A percentile compares a stretch with the other conserved stretches of the same genome.
Conservation (phyloP, 2,329 filamentous ascomycete species). For the Hawksworthiomyces lignivorus region DNA sequence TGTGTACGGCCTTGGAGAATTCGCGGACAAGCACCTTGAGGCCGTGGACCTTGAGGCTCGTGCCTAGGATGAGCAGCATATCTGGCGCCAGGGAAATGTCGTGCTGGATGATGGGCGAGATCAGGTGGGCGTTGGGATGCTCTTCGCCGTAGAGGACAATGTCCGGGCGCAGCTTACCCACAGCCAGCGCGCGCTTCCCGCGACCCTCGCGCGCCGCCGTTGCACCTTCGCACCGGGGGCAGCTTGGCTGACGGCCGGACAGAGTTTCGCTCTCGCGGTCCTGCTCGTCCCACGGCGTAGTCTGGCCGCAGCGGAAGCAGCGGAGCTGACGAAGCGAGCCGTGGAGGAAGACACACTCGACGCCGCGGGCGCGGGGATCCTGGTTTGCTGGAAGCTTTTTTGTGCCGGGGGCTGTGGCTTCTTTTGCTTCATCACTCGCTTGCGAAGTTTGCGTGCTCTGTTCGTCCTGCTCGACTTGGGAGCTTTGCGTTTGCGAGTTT, state of each 20-base stretch:
- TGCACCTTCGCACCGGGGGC: constrained; percentile 56
- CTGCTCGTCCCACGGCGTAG: constrained; percentile 52
- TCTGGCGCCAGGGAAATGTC: constrained; percentile 59
- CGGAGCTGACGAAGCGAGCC: constrained; percentile 58
- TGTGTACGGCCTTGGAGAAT: constrained; percentile 65
- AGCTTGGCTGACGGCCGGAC: constrained; percentile 58
- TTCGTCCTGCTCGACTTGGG: not conserved
- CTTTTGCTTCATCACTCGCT: too few species aligned
- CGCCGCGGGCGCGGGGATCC: constrained; percentile 32
- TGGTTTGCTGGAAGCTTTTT: constrained; percentile 9
- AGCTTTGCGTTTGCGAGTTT: not conserved
- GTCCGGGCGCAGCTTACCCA: constrained; percentile 62
- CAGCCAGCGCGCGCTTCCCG: constrained; percentile 59
- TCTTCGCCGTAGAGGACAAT: constrained; percentile 70
- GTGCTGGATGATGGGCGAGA: constrained; percentile 60
- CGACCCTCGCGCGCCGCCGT: constrained; percentile 54
- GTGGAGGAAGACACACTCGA: constrained; percentile 63
- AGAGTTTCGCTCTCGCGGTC: constrained; percentile 49
- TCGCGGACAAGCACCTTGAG: constrained; percentile 63
- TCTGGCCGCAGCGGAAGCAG: constrained; percentile 53
- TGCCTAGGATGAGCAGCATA: constrained; percentile 62
- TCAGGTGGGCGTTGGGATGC: constrained; percentile 59
- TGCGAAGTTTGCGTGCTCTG: constrained; percentile 1
- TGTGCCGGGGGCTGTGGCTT: not conserved
- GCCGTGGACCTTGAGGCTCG: constrained; percentile 62